Conservation (phyloP, 1,284 basidiomycete species). For the Mycena sp. region DNA sequence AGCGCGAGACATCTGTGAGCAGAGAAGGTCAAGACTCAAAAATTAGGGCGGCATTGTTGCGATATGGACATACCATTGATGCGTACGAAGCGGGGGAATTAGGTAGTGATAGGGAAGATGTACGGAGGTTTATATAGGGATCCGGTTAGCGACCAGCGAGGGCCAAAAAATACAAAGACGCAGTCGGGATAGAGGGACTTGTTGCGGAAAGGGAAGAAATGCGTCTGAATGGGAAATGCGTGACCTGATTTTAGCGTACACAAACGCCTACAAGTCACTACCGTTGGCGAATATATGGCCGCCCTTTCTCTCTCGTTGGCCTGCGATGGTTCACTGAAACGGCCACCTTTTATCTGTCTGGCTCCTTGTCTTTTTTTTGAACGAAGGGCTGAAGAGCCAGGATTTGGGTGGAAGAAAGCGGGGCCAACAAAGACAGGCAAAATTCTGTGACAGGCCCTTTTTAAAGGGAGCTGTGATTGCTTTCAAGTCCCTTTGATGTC, state of each 20-base stretch:
- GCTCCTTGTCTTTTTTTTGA: too few relatives aligned
- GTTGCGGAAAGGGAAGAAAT: slow-evolving; percentile 3
- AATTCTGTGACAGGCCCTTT: not conserved
- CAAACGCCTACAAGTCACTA: not conserved
- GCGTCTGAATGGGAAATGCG: not conserved
- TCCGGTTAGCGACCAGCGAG: not conserved
- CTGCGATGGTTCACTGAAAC: too few relatives aligned
- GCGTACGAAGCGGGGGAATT: not conserved
- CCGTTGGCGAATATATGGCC: too few relatives aligned
- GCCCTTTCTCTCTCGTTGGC: too few relatives aligned
- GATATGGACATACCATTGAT: slow-evolving; percentile 4
- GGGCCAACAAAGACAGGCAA: slow-evolving; percentile 13
- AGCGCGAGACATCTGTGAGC: slow-evolving; percentile 11
- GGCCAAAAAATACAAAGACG: slow-evolving; percentile 20
- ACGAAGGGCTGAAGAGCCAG: not conserved
- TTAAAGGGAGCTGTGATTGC: not conserved
- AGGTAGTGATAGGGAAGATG: not conserved
- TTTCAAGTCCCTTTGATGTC: slow-evolving; percentile 13
- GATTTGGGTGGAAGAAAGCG: not conserved
- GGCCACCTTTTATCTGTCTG: not conserved
- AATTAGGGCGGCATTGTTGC: slow-evolving; percentile 11
- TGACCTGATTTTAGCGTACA: not conserved
- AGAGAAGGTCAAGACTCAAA: not conserved
- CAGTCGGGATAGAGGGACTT: slow-evolving; percentile 5
- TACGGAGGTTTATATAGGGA: slow-evolving; percentile 7